These are phyloP conservation scores for Sarcomyxa edulis DNA, from an alignment of 768 basidiomycete genomes.

Conservation along the genomic window DNA sequence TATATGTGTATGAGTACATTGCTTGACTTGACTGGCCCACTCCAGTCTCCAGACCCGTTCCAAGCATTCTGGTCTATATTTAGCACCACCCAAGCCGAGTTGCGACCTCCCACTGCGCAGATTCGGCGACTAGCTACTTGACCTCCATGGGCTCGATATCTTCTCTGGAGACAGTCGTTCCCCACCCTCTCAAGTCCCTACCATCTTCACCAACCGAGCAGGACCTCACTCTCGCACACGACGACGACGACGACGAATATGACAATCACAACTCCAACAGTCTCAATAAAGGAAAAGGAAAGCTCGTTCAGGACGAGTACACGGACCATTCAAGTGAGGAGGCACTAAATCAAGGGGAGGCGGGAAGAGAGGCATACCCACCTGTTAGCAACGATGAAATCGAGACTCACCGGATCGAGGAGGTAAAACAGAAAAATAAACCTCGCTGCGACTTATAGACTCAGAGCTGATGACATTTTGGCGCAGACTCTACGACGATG, in stretches of 20 bases:
- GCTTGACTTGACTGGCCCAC: too few relatives aligned
- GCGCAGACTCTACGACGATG: conserved; percentile 77
- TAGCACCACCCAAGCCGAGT: too few relatives aligned
- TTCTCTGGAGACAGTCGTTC: conserved; percentile 11
- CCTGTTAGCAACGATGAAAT: conserved; percentile 61
- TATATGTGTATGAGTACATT: too few relatives aligned
- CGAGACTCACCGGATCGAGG: conserved; percentile 66
- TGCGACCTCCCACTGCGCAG: background rate
- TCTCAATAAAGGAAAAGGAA: conserved; percentile 27
- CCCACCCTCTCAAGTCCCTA: conserved; percentile 25
- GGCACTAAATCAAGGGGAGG: conserved; percentile 11
- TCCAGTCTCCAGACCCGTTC: too few relatives aligned
- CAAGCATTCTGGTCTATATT: too few relatives aligned
- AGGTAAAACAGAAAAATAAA: too few relatives aligned
- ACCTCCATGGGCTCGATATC: conserved; percentile 19
- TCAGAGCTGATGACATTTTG: too few relatives aligned
- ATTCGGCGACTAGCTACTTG: too few relatives aligned
- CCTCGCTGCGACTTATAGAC: too few relatives aligned
- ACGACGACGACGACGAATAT: conserved; percentile 26
- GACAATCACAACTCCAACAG: conserved; percentile 10
- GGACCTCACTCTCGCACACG: conserved; percentile 31
- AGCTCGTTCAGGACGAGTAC: conserved; percentile 16
- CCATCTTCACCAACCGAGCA: conserved; percentile 39
- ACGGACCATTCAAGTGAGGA: conserved; percentile 18
- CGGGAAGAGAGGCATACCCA: conserved; percentile 52